Evolutionary conservation across 139 green algal species (phyloP), one percentile per base, ranked within the genome.

Genomic region (Chlamydomonas eustigma): DNA sequence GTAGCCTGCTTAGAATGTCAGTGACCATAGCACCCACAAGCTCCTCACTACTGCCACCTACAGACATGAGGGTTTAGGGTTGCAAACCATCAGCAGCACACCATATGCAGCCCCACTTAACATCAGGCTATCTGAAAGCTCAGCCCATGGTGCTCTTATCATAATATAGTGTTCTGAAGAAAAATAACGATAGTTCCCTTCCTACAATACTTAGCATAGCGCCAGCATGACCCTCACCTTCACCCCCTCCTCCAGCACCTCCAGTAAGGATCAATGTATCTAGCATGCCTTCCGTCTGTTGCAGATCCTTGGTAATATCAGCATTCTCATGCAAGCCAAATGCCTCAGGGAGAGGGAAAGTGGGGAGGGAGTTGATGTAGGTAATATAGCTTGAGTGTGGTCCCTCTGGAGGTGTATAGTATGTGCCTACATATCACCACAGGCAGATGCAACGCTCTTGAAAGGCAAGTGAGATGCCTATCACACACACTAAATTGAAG

Each of bases 241-340:
- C 76, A 30, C 81, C 76, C 4, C 77, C 77, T 0, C 66, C 80
- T 2, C 37, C 73, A 36, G 71, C 76, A 12, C 86, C 86, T 22
- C 83, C 80, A 33, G 87, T 91, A 8, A 79, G 52, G 39, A 91
- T 68, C 64, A 93, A 79, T 37, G 80, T 89, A 37, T 77, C 65
- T n/a, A 94, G 84, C 78, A 93, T 84, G 3, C 82, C 50, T 18
- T 80, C 44, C 6, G 89, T 92, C n/a, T 88, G 44, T 44, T 79
- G 64, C 73, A 89, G 71, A 72, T 87, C 89, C 69, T 91, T 90
- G 22, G 84, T 86, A 75, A 93, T 94, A 76, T 92, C 85, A 1
- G 88, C 90, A 71, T 94, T 94, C 18, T 86, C 81, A 67, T 94
- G 90, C 69, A 93, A 85, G 1, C 90, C 88, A 76, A 93, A 92